Percentiles rank a stretch among this genome's conserved stretches.
phyloP scores from a whole-genome alignment of 495 filamentous ascomycete genomes.

The Trichoderma reesei region DNA sequence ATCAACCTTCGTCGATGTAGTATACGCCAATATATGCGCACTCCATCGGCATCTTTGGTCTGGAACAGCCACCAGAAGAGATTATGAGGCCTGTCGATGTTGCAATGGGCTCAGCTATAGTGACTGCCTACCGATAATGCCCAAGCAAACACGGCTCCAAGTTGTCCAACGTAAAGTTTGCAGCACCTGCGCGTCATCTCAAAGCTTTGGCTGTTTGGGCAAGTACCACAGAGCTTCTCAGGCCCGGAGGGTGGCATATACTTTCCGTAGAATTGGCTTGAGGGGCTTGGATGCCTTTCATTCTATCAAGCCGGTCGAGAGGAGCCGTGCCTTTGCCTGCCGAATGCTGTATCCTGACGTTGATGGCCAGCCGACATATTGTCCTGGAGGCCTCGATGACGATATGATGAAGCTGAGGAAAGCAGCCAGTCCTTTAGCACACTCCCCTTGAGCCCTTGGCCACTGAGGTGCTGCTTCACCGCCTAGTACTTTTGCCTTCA shows the following conservation, averaged over 20 bases:
- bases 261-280: neutral
- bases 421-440: too few species aligned
- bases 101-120: neutral
- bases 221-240: neutral
- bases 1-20: too few species aligned
- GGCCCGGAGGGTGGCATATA: neutral
- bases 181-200: neutral
- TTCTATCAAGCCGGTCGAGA: too few species aligned
- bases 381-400: too few species aligned
- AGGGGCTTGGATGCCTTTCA: neutral
- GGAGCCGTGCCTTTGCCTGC: too few species aligned
- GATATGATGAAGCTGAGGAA: too few species aligned
- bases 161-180: neutral
- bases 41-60: neutral
- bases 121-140: neutral
- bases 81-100: neutral
- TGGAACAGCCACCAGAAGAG: neutral
- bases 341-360: too few species aligned
- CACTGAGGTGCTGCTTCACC: too few species aligned
- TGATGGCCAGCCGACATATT: too few species aligned
- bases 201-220: neutral
- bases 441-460: too few species aligned
- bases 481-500: too few species aligned
- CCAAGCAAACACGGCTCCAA: neutral
- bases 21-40: neutral